These are phyloP conservation scores for Inga oerstediana DNA, from an alignment of 306 rosid species.

Conservation along the genomic window DNA sequence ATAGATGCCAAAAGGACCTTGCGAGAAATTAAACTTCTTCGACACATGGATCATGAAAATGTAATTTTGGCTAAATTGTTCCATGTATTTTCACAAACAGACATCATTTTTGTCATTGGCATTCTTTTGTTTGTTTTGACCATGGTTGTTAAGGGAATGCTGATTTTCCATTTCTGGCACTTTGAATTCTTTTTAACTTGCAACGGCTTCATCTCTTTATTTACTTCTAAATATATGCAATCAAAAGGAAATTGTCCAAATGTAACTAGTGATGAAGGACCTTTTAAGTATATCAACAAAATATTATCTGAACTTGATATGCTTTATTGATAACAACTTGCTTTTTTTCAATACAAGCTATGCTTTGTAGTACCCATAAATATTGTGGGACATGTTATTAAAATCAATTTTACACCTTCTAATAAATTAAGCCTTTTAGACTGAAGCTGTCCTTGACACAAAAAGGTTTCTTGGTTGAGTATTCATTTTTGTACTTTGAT, in stretches of 20 bases:
- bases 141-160: neutral
- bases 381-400: neutral
- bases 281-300: neutral
- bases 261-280: neutral
- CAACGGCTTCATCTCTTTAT: neutral
- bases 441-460: too few species aligned
- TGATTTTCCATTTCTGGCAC: slow-evolving; percentile 8
- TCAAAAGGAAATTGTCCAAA: neutral
- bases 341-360: neutral
- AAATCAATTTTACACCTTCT: neutral
- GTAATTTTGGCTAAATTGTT: slow-evolving; percentile 47
- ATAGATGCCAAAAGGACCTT: slow-evolving; percentile 94
- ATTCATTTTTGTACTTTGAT: slow-evolving; percentile 10
- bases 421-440: slow-evolving; percentile 1
- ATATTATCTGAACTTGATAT: neutral
- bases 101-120: neutral
- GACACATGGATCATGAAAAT: slow-evolving; percentile 93
- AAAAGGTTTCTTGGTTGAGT: slow-evolving; percentile 14
- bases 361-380: slow-evolving; percentile 16
- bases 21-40: slow-evolving; percentile 95
- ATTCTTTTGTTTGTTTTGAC: neutral
- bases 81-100: slow-evolving; percentile 11
- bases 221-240: slow-evolving; percentile 7
- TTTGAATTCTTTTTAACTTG: neutral
- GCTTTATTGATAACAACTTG: slow-evolving; percentile 1